Percentiles rank a stretch among this genome's conserved stretches.
Evolutionary conservation across 345 rosid species (phyloP).

Genomic region (Litchi chinensis): DNA sequence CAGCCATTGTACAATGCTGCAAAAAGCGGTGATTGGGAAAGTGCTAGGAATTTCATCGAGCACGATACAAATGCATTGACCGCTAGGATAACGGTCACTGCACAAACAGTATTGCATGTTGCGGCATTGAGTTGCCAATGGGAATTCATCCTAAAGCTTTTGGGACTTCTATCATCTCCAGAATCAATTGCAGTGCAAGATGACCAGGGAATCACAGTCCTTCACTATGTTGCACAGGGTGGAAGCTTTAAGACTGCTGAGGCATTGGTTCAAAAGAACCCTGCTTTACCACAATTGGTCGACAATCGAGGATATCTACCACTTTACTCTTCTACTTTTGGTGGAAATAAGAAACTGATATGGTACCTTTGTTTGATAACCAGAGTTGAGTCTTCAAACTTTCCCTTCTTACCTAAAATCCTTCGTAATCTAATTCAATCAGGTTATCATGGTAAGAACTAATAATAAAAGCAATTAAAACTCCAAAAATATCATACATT

Average conservation of each 20-base stretch:
- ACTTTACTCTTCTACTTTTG: background rate
- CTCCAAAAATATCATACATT: too few species aligned
- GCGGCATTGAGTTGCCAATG: background rate
- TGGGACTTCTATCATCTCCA: background rate
- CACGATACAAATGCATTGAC: background rate
- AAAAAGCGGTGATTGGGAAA: background rate
- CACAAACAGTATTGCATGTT: background rate
- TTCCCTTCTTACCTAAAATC: background rate
- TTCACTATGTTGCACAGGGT: background rate
- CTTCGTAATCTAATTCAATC: background rate
- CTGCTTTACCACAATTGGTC: background rate
- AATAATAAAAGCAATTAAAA: too few species aligned
- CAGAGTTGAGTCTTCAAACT: too few species aligned
- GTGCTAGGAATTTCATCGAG: background rate
- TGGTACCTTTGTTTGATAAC: background rate
- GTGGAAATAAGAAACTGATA: background rate
- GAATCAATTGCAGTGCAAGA: background rate
- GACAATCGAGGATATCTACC: background rate
- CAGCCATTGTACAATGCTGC: too few species aligned
- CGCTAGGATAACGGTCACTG: background rate
- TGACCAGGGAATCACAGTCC: background rate
- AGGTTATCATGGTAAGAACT: background rate
- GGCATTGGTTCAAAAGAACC: background rate
- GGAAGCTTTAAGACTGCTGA: background rate
- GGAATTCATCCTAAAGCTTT: background rate